Evolutionary conservation across 805 yeast genomes (phyloP).

Genomic region (Sungouiella thailandica): DNA sequence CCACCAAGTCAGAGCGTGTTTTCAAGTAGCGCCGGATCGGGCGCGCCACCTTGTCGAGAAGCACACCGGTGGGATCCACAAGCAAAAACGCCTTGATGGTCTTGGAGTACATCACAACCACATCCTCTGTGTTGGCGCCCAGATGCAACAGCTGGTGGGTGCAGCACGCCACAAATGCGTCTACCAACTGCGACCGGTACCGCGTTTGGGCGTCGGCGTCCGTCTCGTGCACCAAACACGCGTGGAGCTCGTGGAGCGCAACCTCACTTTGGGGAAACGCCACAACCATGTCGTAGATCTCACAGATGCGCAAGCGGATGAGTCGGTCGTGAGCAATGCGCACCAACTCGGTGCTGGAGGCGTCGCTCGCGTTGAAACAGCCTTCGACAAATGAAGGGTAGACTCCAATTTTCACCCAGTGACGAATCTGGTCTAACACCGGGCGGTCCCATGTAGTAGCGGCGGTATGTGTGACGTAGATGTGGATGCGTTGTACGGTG

Average conservation of each 20-base stretch:
- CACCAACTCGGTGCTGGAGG: slow-evolving; percentile 21
- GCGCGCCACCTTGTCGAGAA: slow-evolving; percentile 70
- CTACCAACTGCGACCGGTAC: slow-evolving; percentile 51
- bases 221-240: slow-evolving; percentile 24
- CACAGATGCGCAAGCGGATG: slow-evolving; percentile 46
- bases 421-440: slow-evolving; percentile 25
- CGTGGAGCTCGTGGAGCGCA: slow-evolving; percentile 55
- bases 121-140: slow-evolving; percentile 73
- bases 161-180: slow-evolving; percentile 43
- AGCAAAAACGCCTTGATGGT: slow-evolving; percentile 67
- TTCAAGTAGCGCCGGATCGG: slow-evolving; percentile 71
- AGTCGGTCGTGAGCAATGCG: slow-evolving; percentile 36
- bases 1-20: slow-evolving; percentile 69
- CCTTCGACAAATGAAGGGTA: slow-evolving; percentile 29
- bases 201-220: slow-evolving; percentile 21
- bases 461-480: slow-evolving; percentile 25
- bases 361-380: slow-evolving; percentile 2
- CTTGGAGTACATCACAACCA: slow-evolving; percentile 63
- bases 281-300: slow-evolving; percentile 54
- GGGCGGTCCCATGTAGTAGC: slow-evolving; percentile 36
- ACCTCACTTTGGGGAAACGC: slow-evolving; percentile 48
- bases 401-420: slow-evolving; percentile 35
- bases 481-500: slow-evolving; percentile 32
- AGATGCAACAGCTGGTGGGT: slow-evolving; percentile 58
- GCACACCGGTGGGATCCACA: slow-evolving; percentile 83